Evolutionary conservation across 106 monocot species (phyloP).

Genomic region (Hemerocallis citrina): DNA sequence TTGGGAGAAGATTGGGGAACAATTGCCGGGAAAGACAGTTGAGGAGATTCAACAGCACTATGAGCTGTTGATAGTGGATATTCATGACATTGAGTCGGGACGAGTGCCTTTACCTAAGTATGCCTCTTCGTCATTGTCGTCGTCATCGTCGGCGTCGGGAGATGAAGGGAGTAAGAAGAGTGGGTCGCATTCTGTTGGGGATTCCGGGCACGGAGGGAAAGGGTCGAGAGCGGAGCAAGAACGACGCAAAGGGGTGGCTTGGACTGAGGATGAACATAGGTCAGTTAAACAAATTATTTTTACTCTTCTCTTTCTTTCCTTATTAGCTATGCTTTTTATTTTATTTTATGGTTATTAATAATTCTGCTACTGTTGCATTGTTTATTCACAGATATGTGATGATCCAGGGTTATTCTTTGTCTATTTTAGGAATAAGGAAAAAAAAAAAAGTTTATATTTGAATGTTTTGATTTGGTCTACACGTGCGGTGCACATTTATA

Average conservation of each 20-base stretch:
- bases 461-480: too few species aligned
- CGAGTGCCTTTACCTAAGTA: slow-evolving; percentile 63
- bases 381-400: background rate
- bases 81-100: slow-evolving; percentile 66
- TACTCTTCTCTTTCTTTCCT: background rate
- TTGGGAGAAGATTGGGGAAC: slow-evolving; percentile 72
- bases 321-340: too few species aligned
- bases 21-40: slow-evolving; percentile 40
- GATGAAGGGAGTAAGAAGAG: slow-evolving; percentile 25
- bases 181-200: slow-evolving; percentile 9
- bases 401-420: background rate
- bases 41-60: slow-evolving; percentile 74
- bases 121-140: slow-evolving; percentile 23
- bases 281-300: too few species aligned
- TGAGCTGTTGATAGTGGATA: slow-evolving; percentile 62
- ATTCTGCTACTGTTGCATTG: background rate
- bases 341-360: background rate
- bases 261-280: slow-evolving; percentile 99
- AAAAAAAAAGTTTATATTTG: too few species aligned
- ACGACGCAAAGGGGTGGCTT: slow-evolving; percentile 80
- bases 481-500: too few species aligned
- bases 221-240: slow-evolving; percentile 68
- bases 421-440: too few species aligned
- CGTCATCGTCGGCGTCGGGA: slow-evolving; percentile 14
- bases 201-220: slow-evolving; percentile 43